Base-by-base conservation (phyloP, 768 basidiomycete species). In the Strobilomyces confusus region DNA sequence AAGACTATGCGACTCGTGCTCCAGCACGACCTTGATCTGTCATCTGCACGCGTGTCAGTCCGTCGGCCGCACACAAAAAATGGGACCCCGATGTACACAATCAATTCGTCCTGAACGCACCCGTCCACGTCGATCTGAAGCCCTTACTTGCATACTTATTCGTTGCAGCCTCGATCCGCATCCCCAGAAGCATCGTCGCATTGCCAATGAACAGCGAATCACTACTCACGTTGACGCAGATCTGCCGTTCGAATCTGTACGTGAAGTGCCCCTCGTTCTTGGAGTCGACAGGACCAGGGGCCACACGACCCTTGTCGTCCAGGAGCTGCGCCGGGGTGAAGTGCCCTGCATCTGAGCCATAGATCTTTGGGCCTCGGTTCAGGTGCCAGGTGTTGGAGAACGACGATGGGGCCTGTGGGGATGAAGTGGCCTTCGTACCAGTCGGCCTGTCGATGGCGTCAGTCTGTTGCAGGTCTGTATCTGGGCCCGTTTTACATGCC, bases 301-400 rank as follows among this genome's bases (percentile, higher is more conserved):
- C 19, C 15, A 41, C 4, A 2, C 15, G 37, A 20, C 49, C 54
- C 5, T 45, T 9, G 8, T 38, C 44, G 44, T 46, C 49, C 0
- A 55, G 54, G 20, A 52, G 44, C 11, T 50, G 70, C 40, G 72
- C 69, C 1, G 77, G 79, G 6, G 65, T 65, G 59, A 79, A 80
- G 37, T 70, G 64, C 25, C 62, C 70, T 17, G 77, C 75, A 36
- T 76, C 73, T 2, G 65, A 44, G 6, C 81, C 80, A 75, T 78
- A 81, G 22, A 77, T 55, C 3, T 54, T 62, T 19, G 64, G 59
- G 4, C 74, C 72, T 14, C 65, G 58, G 58, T 81, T 80, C 30
- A 81, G 49, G 38, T 57, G 51, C 55, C 56, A 58, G 41, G 57
- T 44, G 19, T 58, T 58, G n/a, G 56, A 17, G 14, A n/a, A 58